phyloP scores from a whole-genome alignment of 345 rosid species.

The Draba incana region DNA sequence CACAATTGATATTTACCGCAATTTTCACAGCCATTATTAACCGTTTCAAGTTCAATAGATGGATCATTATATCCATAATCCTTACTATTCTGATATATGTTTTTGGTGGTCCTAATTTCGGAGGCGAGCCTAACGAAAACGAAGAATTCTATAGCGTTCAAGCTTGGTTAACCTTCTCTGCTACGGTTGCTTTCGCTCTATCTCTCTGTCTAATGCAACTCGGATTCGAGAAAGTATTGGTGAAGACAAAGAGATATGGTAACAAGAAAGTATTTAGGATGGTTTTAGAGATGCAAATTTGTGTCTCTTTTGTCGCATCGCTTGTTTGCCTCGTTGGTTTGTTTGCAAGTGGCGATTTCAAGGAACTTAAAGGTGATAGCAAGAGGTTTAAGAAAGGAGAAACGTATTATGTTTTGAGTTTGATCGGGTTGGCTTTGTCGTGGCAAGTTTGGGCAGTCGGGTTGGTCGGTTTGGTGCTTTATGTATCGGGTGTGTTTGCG shows the following conservation, averaged over 20 bases:
- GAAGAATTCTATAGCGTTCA: constrained; percentile 12
- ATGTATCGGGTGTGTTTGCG: constrained; percentile 31
- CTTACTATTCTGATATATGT: constrained; percentile 6
- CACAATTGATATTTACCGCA: constrained; percentile 50
- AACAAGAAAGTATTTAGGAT: constrained; percentile 35
- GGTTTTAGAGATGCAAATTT: constrained; percentile 35
- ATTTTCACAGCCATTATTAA: constrained; percentile 46
- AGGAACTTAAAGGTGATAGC: neutral
- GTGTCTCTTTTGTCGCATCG: neutral
- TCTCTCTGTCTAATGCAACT: constrained; percentile 33
- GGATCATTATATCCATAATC: constrained; percentile 45
- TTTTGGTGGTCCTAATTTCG: constrained; percentile 22
- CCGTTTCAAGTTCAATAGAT: constrained; percentile 47
- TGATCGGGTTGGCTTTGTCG: constrained; percentile 30
- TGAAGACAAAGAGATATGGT: constrained; percentile 26
- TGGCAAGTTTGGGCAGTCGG: constrained; percentile 31
- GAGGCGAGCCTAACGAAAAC: constrained; percentile 28
- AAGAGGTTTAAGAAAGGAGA: constrained; percentile 25
- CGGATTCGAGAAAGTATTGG: constrained; percentile 24
- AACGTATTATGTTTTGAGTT: constrained; percentile 9
- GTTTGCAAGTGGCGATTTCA: too few relatives aligned
- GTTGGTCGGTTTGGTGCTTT: constrained; percentile 29
- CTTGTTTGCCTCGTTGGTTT: too few relatives aligned
- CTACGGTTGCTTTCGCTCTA: constrained; percentile 6
- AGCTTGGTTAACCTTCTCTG: constrained; percentile 38